Evolutionary conservation across 176 grass and related monocot species (phyloP).

Genomic region (Puccinellia tenuiflora): DNA sequence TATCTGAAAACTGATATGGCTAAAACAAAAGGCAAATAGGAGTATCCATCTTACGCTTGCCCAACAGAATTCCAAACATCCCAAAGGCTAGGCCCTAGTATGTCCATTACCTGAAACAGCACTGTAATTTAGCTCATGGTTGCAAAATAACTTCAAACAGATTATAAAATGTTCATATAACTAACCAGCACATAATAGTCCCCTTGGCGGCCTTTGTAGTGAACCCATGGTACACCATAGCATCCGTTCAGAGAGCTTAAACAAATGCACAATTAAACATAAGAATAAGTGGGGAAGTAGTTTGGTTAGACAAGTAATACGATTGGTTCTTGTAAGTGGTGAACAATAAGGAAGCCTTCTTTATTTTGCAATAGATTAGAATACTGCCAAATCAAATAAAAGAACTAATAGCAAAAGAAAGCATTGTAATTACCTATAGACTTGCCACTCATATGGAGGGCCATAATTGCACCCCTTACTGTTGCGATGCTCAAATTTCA

Average conservation of each 20-base stretch:
- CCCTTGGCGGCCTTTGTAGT: conserved; percentile 96
- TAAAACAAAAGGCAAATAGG: conserved; percentile 18
- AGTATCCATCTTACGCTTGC: conserved; percentile 63
- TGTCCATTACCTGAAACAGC: conserved; percentile 91
- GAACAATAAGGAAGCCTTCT: neutral
- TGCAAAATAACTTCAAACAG: neutral
- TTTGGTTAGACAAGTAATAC: neutral
- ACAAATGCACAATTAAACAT: conserved; percentile 30
- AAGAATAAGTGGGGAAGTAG: neutral
- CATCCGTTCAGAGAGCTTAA: conserved; percentile 82
- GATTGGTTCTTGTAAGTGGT: neutral
- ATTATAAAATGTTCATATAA: neutral
- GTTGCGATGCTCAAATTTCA: conserved; percentile 98
- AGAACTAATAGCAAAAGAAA: neutral
- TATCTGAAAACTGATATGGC: conserved; percentile 3
- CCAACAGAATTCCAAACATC: conserved; percentile 98
- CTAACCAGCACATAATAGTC: conserved; percentile 91
- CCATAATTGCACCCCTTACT: conserved; percentile 98
- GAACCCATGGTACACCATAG: conserved; percentile 91
- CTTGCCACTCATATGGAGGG: conserved; percentile 98
- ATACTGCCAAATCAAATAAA: conserved; percentile 3
- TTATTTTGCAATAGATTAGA: neutral
- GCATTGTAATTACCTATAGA: conserved; percentile 68
- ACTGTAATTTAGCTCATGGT: neutral
- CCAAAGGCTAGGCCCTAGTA: conserved; percentile 96